Percentiles rank a stretch among this genome's conserved stretches.
These are phyloP conservation scores for Ogataea glucozyma DNA, from an alignment of 805 yeast species.

Conservation along the genomic window DNA sequence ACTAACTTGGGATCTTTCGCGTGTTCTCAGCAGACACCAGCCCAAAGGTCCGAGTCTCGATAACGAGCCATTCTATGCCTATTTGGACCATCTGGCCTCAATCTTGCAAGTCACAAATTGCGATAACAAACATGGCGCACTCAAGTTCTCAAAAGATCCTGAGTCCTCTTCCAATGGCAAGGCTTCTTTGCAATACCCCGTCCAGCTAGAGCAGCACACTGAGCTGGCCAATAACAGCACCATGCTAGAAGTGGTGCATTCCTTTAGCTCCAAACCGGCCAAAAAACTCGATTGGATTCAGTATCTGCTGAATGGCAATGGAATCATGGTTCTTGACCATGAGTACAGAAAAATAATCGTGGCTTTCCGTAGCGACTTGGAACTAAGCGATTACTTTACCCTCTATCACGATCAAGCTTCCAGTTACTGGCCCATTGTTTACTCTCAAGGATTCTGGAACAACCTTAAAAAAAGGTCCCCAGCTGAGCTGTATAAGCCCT, in stretches of 20 bases:
- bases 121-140: slow-evolving; percentile 20
- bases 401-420: slow-evolving; percentile 20
- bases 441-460: slow-evolving; percentile 21
- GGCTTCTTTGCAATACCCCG: slow-evolving; percentile 15
- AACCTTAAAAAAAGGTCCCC: slow-evolving; percentile 10
- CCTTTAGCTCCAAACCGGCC: slow-evolving; percentile 19
- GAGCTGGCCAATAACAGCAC: slow-evolving; percentile 17
- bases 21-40: slow-evolving; percentile 20
- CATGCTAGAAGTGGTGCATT: slow-evolving; percentile 11
- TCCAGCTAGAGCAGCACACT: slow-evolving; percentile 14
- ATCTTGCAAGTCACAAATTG: slow-evolving; percentile 24
- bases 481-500: slow-evolving; percentile 1
- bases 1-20: slow-evolving; percentile 18
- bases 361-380: slow-evolving; percentile 22
- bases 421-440: slow-evolving; percentile 22
- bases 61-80: slow-evolving; percentile 10
- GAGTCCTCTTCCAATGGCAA: slow-evolving; percentile 1
- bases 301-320: slow-evolving; percentile 21
- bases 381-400: slow-evolving; percentile 22
- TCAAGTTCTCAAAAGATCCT: slow-evolving; percentile 16
- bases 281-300: slow-evolving; percentile 19
- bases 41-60: slow-evolving; percentile 18
- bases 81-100: slow-evolving; percentile 21
- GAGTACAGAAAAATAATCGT: slow-evolving; percentile 19
- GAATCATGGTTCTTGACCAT: slow-evolving; percentile 23